Percentiles rank a stretch among this genome's conserved stretches.
phyloP scores from a whole-genome alignment of 202 grass and related monocot species.

The Digitaria exilis region DNA sequence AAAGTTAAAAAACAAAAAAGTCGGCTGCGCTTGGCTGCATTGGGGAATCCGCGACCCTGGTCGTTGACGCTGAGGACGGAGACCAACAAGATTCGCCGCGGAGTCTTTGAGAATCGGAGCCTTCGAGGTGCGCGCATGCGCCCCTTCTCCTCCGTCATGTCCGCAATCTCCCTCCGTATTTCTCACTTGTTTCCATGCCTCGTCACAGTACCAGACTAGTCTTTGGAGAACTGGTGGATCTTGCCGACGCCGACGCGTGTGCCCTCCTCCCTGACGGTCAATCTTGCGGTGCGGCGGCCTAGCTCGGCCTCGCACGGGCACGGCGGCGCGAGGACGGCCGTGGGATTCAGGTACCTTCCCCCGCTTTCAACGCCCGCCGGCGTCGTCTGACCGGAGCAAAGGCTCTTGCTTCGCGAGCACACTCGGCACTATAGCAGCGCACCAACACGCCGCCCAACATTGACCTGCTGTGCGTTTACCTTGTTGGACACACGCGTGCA shows the following conservation, averaged over 20 bases:
- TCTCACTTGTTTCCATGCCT: background rate
- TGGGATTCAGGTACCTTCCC: background rate
- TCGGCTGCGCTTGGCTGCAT: no score
- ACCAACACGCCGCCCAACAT: slow-evolving; percentile 22
- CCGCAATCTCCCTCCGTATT: background rate
- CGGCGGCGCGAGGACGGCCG: background rate
- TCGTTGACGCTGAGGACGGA: background rate
- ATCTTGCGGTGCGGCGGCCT: slow-evolving; percentile 22
- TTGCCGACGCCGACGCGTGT: slow-evolving; percentile 11
- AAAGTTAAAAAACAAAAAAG: no score
- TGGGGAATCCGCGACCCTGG: background rate
- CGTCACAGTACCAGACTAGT: background rate
- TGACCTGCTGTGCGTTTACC: slow-evolving; percentile 32
- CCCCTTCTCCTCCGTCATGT: background rate
- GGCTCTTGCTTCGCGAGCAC: background rate
- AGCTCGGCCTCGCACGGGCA: background rate
- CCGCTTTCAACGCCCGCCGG: background rate
- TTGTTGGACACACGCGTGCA: background rate
- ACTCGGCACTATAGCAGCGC: background rate
- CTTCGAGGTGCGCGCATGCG: slow-evolving; percentile 17
- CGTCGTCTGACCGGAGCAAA: slow-evolving; percentile 23
- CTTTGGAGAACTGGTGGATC: background rate
- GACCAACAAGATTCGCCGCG: slow-evolving; percentile 8
- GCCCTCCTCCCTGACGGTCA: slow-evolving; percentile 8
- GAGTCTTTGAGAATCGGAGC: background rate